Conservation (phyloP, 352 stramenopile species). For the Peronospora destructor region DNA sequence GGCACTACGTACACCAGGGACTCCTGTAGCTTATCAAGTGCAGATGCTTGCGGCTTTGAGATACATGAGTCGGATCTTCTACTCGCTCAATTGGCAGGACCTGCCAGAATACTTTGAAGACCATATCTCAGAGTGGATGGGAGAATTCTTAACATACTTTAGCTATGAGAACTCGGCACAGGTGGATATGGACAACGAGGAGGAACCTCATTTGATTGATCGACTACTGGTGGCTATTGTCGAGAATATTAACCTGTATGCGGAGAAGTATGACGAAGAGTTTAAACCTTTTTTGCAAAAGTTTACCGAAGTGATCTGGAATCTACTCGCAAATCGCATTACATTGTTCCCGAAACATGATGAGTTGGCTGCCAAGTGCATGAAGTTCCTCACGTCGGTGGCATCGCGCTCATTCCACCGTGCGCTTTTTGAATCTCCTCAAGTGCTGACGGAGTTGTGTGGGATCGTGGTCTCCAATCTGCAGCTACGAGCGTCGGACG, state of each 20-base stretch:
- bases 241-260: slow-evolving; percentile 97
- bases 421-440: slow-evolving; percentile 74
- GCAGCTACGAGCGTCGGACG: slow-evolving; percentile 90
- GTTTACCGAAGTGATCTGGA: slow-evolving; percentile 90
- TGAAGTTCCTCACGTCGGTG: slow-evolving; percentile 96
- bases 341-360: slow-evolving; percentile 91
- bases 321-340: slow-evolving; percentile 63
- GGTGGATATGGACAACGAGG: slow-evolving; percentile 89
- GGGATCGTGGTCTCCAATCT: slow-evolving; percentile 98
- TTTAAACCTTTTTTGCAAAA: slow-evolving; percentile 93
- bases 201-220: slow-evolving; percentile 89
- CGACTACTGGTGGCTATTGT: slow-evolving; percentile 92
- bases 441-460: slow-evolving; percentile 88
- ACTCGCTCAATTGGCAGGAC: slow-evolving; percentile 97
- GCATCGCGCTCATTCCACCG: slow-evolving; percentile 92
- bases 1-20: slow-evolving; percentile 36
- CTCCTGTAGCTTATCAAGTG: slow-evolving; percentile 40
- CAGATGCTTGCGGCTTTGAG: slow-evolving; percentile 82
- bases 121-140: slow-evolving; percentile 96
- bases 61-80: slow-evolving; percentile 96
- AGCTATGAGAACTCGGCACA: slow-evolving; percentile 90
- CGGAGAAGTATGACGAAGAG: slow-evolving; percentile 98
- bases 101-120: slow-evolving; percentile 99
- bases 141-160: slow-evolving; percentile 92
- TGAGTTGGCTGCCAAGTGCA: slow-evolving; percentile 91